Evolutionary conservation across 768 basidiomycete genomes (phyloP), one percentile per base, ranked within the genome.

Genomic region (Leccinum broughii): DNA sequence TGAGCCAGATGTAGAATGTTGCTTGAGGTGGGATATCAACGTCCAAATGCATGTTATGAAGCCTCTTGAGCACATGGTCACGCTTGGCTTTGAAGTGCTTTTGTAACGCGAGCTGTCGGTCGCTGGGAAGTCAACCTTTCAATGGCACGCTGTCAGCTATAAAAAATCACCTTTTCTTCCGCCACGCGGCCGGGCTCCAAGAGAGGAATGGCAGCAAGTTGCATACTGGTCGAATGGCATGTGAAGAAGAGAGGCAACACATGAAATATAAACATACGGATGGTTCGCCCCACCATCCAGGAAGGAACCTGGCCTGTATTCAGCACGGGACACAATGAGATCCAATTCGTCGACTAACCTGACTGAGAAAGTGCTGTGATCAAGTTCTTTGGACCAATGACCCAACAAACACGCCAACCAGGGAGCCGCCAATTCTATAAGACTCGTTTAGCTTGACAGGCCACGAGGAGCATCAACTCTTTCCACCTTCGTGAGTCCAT

Each of bases 1-100:
- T 91, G 60, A 95, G 83, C 94, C 95, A 97, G 71, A 97, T 86
- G 75, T 98, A 97, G 77, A 97, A 98, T 3, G 95, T 97, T 57
- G 87, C 86, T 20, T 78, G 78, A 6, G 92, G 93, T 46, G 89
- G 88, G 57, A 91, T 76, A 51, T 83, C 78, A 50, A 97, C 91
- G 54, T 89, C 85, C 24, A 97, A 80, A 49, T 86, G 88, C 58
- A 98, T 82, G 41, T 83, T 80, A 59, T 86, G 83, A 61, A 98
- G 83, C n/a, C 95, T 84, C 55, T 81, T 75, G 22, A 98, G 85
- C 41, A 96, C 89, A 61, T 95, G 89, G 73, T 98, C 93, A 30
- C 95, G 86, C 78, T 98, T 98, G 60, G 75, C 77, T 74, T 93
- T 90, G 83, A 97, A 97, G 74, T 95, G 93, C 66, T 81, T 88